These are phyloP conservation scores for Parmelia sp. DNA, from an alignment of 495 filamentous ascomycete species.

Conservation along the genomic window DNA sequence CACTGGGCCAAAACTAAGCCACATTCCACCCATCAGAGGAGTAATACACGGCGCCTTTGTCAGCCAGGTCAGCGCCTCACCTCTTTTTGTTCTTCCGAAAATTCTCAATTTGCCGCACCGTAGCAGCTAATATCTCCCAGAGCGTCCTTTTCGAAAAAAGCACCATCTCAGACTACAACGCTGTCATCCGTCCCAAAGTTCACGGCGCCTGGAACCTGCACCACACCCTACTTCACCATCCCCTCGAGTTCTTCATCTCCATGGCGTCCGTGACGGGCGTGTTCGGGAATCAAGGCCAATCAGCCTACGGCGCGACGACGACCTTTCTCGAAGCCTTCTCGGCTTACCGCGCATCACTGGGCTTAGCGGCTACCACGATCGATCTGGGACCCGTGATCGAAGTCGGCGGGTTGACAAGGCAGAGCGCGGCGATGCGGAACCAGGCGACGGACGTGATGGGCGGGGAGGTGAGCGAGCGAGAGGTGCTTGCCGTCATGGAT, in stretches of 20 bases:
- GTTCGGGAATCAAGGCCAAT: constrained; percentile 22
- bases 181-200: constrained; percentile 34
- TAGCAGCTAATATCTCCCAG: too few species aligned
- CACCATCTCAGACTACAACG: constrained; percentile 29
- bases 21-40: constrained; percentile 24
- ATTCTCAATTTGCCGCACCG: too few species aligned
- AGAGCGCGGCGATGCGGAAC: not conserved
- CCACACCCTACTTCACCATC: constrained; percentile 11
- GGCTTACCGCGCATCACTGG: constrained; percentile 23
- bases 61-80: constrained; percentile 1
- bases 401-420: constrained; percentile 14
- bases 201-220: constrained; percentile 36
- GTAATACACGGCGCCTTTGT: constrained; percentile 29
- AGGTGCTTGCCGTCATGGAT: constrained; percentile 14
- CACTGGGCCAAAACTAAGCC: not conserved
- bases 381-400: constrained; percentile 20
- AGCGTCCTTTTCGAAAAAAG: constrained; percentile 33
- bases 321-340: constrained; percentile 29
- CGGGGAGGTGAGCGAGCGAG: constrained; percentile 2
- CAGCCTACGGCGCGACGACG: constrained; percentile 29
- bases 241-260: constrained; percentile 42
- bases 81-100: too few species aligned
- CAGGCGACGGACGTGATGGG: constrained; percentile 13
- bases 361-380: constrained; percentile 21
- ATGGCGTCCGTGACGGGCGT: constrained; percentile 33